A percentile compares a stretch with the other conserved stretches of the same genome.
Evolutionary conservation across 192 early-diverging fungal species (phyloP).

Genomic region (Podila epigama): DNA sequence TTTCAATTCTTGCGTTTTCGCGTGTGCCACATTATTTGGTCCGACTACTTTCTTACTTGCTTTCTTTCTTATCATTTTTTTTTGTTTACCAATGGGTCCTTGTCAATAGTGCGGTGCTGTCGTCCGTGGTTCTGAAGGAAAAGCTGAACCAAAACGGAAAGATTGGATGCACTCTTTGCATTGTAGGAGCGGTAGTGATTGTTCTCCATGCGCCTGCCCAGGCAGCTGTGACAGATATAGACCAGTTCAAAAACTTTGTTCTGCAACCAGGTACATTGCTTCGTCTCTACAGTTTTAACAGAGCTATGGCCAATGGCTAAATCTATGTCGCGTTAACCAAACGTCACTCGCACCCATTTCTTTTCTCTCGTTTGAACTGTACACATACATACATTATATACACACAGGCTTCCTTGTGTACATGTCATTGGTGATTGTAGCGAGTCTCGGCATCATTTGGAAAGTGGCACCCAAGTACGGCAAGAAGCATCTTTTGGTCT

Average conservation of each 20-base stretch:
- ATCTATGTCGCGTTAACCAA: neutral
- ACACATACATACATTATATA: too few species aligned
- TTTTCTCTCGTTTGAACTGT: conserved; percentile 48
- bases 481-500: conserved; percentile 59
- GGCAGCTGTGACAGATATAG: conserved; percentile 73
- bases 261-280: conserved; percentile 58
- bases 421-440: conserved; percentile 51
- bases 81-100: too few species aligned
- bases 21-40: too few species aligned
- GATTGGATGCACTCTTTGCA: conserved; percentile 71
- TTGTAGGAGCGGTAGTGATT: conserved; percentile 66
- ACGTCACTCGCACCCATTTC: neutral
- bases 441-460: conserved; percentile 55
- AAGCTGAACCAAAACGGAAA: conserved; percentile 68
- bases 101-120: conserved; percentile 66
- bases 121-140: conserved; percentile 69
- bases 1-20: too few species aligned
- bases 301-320: too few species aligned
- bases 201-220: conserved; percentile 65
- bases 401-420: conserved; percentile 58
- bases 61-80: too few species aligned
- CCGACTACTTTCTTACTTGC: too few species aligned
- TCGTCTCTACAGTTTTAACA: neutral
- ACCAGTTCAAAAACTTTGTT: conserved; percentile 75
- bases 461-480: conserved; percentile 67